Evolutionary conservation across 257 asterid genomes (phyloP), one percentile per base, ranked within the genome.

Genomic region (Solanum chilense): DNA sequence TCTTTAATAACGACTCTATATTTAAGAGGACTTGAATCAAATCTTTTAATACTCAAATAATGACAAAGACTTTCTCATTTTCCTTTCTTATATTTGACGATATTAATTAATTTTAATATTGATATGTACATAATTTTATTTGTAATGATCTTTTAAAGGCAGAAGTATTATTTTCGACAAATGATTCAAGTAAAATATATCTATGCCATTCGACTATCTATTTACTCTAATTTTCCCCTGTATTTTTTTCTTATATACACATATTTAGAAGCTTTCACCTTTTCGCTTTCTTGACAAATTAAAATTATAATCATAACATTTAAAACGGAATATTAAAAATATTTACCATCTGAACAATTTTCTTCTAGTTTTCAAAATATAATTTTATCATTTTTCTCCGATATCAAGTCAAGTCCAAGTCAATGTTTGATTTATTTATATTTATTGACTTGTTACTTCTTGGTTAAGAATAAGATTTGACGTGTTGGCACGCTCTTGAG

Each of bases 81-180:
- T 1, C 16, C 52, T 12, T 45, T 45, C 18, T 12, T 45, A 45
- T 12, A 45, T 12, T 45, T 45, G 52, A 45, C 5, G 52, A 45
- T 2, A 45, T 4, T 12, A 45, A 45, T 45, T 21, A 8, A 58
- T 21, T 58, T 58, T 58, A 58, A 3, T 3, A 58, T 58, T 20
- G 15, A 9, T 60, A 4, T 0, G 3, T 60, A 60, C 29, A 21
- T 60, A 21, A 23, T 6, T 21, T 60, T 23, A 60, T 60, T 60
- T 9, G 0, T 60, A 21, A 23, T 21, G 25, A 20, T 58, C 12
- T 60, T 60, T 10, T 60, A 9, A 60, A 23, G 29, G 29, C 3
- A 23, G 0, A 60, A 23, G 25, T 3, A 23, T 9, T 9, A 60
- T 60, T 60, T 60, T 23, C 0, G 0, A 60, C 0, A 60, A 21